Conservation (phyloP, 192 early-diverging fungal species). For the Entomortierella chlamydospora region DNA sequence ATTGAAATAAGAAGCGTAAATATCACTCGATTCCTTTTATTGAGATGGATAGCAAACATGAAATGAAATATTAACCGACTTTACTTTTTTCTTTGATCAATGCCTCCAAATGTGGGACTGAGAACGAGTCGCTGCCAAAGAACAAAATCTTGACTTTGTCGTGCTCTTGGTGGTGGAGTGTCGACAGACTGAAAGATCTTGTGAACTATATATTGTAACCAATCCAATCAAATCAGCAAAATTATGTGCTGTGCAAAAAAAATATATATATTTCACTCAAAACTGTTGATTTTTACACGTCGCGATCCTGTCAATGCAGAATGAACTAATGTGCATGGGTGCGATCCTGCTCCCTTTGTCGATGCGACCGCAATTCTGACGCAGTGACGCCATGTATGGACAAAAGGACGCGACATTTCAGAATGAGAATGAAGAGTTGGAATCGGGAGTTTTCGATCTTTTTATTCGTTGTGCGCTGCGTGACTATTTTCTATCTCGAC, state of each 20-base stretch:
- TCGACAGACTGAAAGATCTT: slow-evolving; percentile 12
- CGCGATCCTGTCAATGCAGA: neutral
- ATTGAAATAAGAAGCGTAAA: no score
- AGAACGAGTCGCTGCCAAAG: slow-evolving; percentile 92
- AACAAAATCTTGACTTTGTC: slow-evolving; percentile 71
- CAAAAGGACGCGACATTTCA: neutral
- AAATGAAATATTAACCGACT: slow-evolving; percentile 1
- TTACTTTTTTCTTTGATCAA: slow-evolving; percentile 66
- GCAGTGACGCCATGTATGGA: neutral
- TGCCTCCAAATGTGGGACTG: slow-evolving; percentile 66
- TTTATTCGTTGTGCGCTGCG: no score
- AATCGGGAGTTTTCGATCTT: neutral
- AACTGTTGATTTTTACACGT: neutral
- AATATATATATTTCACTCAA: neutral
- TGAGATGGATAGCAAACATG: slow-evolving; percentile 26
- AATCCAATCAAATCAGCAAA: neutral
- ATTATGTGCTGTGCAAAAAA: neutral
- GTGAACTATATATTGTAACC: neutral
- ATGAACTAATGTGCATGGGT: neutral
- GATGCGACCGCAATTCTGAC: neutral
- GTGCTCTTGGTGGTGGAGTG: neutral
- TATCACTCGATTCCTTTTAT: no score
- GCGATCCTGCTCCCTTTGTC: neutral
- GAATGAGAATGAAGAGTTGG: neutral
- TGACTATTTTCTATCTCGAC: no score